Evolutionary conservation across 768 basidiomycete genomes (phyloP), one percentile per base, ranked within the genome.

Genomic region (Daedalea quercina): DNA sequence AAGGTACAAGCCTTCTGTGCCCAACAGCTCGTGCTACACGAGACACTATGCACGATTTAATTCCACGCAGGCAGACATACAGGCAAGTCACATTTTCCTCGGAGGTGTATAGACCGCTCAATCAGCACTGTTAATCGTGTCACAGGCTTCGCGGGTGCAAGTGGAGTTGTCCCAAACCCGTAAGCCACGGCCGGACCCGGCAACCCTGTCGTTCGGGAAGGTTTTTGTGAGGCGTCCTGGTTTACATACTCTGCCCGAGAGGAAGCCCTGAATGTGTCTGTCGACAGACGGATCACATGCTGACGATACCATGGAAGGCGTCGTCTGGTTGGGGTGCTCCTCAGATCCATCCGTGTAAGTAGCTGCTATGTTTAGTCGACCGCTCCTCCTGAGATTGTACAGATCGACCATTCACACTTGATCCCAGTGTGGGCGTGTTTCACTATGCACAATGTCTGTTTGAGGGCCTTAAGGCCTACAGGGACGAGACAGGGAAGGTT

Each of bases 401-500:
- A 63, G 87, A 94, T 66, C 85, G 81, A 2, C 86, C 87, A 6
- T 71, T 94, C 35, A 62, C 71, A 17, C 71, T 94, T 19, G 85
- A 91, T 56, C 92, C 91, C 6, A 88, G 87, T 61, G 78, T 73
- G 66, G 81, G 89, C 54, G 94, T 94, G 19, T 74, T 98, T 54
- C 94, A 98, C 67, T 97, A 98, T 70, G 93, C 93, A 0, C 91
- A 93, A 60, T 80, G 86, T 44, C 75, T 86, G 44, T 95, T 98
- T 64, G 94, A 98, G 67, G 91, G 94, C 17, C 82, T 96, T 81
- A 97, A 97, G 67, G 94, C 94, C 1, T 97, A 95, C 72, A 76
- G 84, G 45, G 81, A 85, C 58, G 69, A 79, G 34, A 70, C 79
- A 45, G 93, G 86, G 33, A 82, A 78, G 24, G 81, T 94, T 20